Evolutionary conservation across 2,329 filamentous ascomycete genomes (phyloP).

Genomic region (Macrophomina tecta): DNA sequence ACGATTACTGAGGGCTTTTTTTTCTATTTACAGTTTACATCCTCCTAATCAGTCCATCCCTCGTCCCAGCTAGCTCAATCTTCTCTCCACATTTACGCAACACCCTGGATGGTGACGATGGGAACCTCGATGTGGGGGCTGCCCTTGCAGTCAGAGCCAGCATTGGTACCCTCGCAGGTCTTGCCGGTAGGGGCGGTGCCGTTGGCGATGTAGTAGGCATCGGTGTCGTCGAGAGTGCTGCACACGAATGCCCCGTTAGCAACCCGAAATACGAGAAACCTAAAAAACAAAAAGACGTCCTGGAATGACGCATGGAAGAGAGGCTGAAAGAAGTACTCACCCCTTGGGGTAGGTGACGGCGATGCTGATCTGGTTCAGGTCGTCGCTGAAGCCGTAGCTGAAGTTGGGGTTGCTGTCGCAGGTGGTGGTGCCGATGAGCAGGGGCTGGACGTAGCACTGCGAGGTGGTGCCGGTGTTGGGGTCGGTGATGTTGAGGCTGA

Average conservation of each 20-base stretch:
- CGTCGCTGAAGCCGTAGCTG: conserved; percentile 4
- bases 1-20: background rate
- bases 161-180: background rate
- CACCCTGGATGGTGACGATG: background rate
- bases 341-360: conserved; percentile 1
- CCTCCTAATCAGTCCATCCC: background rate
- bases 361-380: background rate
- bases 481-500: background rate
- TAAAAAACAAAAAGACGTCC: background rate
- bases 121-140: background rate
- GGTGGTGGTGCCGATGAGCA: background rate
- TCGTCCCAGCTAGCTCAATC: background rate
- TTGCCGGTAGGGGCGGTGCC: background rate
- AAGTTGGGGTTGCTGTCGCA: background rate
- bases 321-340: background rate
- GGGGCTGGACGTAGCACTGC: background rate
- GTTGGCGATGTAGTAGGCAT: conserved; percentile 3
- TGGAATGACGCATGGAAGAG: too few species aligned
- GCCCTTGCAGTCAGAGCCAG: background rate
- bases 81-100: background rate
- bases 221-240: background rate
- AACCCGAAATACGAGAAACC: background rate
- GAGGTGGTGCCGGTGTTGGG: background rate
- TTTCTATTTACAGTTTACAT: background rate
- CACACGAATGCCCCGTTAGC: background rate